Conservation (phyloP, 345 rosid genomes). For the Arabis hirsuta region DNA sequence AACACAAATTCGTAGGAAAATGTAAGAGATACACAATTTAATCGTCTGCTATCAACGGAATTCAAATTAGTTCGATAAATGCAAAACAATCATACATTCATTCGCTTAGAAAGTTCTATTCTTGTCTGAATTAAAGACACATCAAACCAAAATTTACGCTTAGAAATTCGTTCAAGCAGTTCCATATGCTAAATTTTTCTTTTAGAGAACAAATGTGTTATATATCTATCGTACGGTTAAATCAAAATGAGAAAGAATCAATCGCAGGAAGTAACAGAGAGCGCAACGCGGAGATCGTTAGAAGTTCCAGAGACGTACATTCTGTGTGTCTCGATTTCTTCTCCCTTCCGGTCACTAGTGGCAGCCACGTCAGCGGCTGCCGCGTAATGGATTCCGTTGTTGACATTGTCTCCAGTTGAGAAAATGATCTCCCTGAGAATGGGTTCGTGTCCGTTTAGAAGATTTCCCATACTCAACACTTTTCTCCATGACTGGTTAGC, state of each 20-base stretch:
- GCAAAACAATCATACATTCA: neutral
- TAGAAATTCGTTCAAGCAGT: slow-evolving; percentile 1
- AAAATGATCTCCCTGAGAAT: slow-evolving; percentile 78
- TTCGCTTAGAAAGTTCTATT: slow-evolving; percentile 2
- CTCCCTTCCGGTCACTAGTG: slow-evolving; percentile 45
- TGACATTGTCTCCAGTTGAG: slow-evolving; percentile 56
- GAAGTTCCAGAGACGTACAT: slow-evolving; percentile 93
- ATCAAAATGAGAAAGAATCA: slow-evolving; percentile 39
- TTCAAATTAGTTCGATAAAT: neutral
- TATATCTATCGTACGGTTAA: neutral
- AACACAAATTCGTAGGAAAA: neutral
- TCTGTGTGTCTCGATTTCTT: slow-evolving; percentile 79
- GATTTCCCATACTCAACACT: slow-evolving; percentile 97
- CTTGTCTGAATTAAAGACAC: neutral
- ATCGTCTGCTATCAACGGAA: neutral
- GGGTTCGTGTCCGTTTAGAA: slow-evolving; percentile 95
- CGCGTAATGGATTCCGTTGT: slow-evolving; percentile 63
- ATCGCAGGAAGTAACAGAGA: slow-evolving; percentile 84
- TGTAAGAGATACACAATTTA: neutral
- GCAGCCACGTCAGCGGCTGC: slow-evolving; percentile 46
- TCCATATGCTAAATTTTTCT: slow-evolving; percentile 15
- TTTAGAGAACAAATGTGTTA: slow-evolving; percentile 20
- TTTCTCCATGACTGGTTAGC: slow-evolving; percentile 97
- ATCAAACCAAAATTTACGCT: slow-evolving; percentile 12
- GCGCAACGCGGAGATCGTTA: slow-evolving; percentile 92